phyloP scores from a whole-genome alignment of 2,329 filamentous ascomycete species.

The Diaporthe sp. region DNA sequence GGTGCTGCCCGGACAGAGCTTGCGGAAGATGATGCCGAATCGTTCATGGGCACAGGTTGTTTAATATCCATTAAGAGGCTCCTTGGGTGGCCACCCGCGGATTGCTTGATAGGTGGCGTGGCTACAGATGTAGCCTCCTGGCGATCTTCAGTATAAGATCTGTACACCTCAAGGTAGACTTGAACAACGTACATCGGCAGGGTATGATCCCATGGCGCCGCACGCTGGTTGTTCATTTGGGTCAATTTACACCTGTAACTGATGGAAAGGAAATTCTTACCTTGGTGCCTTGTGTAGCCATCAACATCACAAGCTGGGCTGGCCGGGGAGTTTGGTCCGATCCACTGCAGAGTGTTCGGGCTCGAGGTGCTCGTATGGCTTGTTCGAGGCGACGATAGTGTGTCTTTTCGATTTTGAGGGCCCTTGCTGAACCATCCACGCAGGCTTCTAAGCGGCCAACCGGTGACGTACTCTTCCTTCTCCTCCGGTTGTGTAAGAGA shows the following conservation, averaged over 20 bases:
- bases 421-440: conserved; percentile 34
- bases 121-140: conserved; percentile 30
- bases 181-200: conserved; percentile 31
- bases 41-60: background rate
- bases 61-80: conserved; percentile 34
- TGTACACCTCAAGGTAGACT: background rate
- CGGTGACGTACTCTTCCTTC: background rate
- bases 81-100: conserved; percentile 9
- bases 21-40: conserved; percentile 18
- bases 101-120: conserved; percentile 21
- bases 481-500: background rate
- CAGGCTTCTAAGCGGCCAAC: background rate
- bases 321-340: background rate
- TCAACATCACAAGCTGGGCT: background rate
- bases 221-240: background rate
- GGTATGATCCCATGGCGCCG: conserved; percentile 32
- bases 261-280: background rate
- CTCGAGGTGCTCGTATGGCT: background rate
- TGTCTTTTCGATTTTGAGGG: background rate
- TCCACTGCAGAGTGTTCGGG: background rate
- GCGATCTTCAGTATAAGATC: background rate
- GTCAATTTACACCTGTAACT: background rate
- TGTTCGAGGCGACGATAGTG: background rate
- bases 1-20: conserved; percentile 7
- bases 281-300: conserved; percentile 9